These are phyloP conservation scores for Xylaria venustula DNA, from an alignment of 495 filamentous ascomycete genomes.

Conservation along the genomic window DNA sequence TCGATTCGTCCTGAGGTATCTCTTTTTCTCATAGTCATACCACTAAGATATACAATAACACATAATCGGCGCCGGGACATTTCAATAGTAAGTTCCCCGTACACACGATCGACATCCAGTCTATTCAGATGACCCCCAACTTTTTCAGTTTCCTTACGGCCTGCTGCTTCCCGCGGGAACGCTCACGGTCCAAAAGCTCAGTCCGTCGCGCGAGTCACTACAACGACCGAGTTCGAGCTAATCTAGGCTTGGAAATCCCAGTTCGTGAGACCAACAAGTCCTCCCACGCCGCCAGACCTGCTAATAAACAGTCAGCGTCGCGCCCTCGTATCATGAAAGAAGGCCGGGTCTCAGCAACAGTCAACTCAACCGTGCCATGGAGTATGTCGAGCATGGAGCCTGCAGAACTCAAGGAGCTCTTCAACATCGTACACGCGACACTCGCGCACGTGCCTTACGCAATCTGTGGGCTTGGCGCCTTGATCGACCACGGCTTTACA, in stretches of 20 bases:
- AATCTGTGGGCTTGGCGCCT: constrained; percentile 36
- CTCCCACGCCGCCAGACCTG: background rate
- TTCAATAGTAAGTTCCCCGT: background rate
- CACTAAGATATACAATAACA: background rate
- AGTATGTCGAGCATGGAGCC: constrained; percentile 10
- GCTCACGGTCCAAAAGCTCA: background rate
- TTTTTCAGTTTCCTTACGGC: background rate
- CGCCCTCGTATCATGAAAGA: background rate
- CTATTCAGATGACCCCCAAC: background rate
- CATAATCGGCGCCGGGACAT: background rate
- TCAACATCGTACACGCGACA: constrained; percentile 29
- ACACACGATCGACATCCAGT: background rate
- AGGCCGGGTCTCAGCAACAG: background rate
- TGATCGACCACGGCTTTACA: constrained; percentile 34
- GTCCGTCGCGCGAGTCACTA: background rate
- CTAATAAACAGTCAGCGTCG: no score
- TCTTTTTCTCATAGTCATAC: background rate
- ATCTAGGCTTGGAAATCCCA: constrained; percentile 3
- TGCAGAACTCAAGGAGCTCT: constrained; percentile 24
- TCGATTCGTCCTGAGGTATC: background rate
- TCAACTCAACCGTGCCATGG: background rate
- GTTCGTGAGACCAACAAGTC: background rate
- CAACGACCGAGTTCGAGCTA: constrained; percentile 9
- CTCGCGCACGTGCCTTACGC: constrained; percentile 39
- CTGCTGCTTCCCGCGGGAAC: constrained; percentile 1